Base-by-base conservation (phyloP, 805 yeast species). In the Yarrowia sp. region DNA sequence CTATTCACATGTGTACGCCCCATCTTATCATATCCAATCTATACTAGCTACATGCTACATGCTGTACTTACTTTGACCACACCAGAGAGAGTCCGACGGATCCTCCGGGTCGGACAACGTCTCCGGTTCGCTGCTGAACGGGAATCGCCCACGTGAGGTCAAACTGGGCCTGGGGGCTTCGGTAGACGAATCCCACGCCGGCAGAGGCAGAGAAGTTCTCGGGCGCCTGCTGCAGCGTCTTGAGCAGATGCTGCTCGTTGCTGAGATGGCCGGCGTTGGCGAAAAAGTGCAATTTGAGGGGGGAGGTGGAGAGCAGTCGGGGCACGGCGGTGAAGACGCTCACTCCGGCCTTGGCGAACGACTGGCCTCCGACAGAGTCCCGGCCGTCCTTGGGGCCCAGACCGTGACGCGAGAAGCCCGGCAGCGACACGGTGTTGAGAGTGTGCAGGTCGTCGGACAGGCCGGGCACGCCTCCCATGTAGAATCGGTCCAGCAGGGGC, bases 311-410 rank as follows among this genome's bases (percentile, higher is more conserved):
- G 9, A 47, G 9, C 38, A 61, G 53, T 2, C 47, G 66, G 38
- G 66, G 66, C 13, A 61, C 53, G 39, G 55, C 24, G 9, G 55
- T 47, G 43, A 47, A 47, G 39, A 61, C 44, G 24, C 17, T 12
- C 4, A 61, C 53, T 8, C 55, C 66, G 36, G 55, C 66, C 66
- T 61, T 61, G 55, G 55, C 66, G 17, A 61, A 61, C n/a, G 66
- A 61, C 55, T 34, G 55, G 12, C 66, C 66, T n/a, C 66, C 66
- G 6, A 61, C 66, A 10, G 66, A 46, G 55, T 61, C 66, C 46
- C 46, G 34, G 24, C 55, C 66, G 38, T 61, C 66, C 66, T 61
- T 61, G 46, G 66, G 66, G n/a, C 66, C 66, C 34, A 61, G 55
- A 8, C 66, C 66, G 43, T 47, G 66, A 15, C 55, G 55, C 53